Conservation (phyloP, 1,284 basidiomycete species). For the Apiotrichum sp. region DNA sequence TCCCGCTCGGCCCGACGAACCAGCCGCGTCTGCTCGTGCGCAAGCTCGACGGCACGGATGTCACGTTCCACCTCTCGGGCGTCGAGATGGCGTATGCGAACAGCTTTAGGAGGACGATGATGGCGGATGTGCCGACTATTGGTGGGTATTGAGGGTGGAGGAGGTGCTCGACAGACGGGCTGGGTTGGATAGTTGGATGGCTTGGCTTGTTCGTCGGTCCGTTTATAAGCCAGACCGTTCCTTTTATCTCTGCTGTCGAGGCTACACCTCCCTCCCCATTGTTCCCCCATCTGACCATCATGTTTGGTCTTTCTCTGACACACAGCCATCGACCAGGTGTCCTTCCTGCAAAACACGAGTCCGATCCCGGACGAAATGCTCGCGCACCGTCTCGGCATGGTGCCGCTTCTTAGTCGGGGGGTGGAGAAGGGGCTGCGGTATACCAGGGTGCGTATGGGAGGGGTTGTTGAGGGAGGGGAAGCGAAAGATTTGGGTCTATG, state of each 20-base stretch:
- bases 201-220: too few relatives aligned
- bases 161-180: neutral
- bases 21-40: constrained; percentile 37
- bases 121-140: constrained; percentile 91
- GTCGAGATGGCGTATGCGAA: constrained; percentile 92
- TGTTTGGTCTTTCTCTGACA: too few relatives aligned
- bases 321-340: constrained; percentile 91
- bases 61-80: constrained; percentile 85
- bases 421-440: constrained; percentile 78
- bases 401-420: constrained; percentile 78
- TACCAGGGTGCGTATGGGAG: constrained; percentile 33
- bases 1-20: constrained; percentile 37
- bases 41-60: constrained; percentile 62
- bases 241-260: too few relatives aligned
- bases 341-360: constrained; percentile 84
- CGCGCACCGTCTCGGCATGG: constrained; percentile 89
- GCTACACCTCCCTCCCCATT: too few relatives aligned
- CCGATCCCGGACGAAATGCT: constrained; percentile 97
- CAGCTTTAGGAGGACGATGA: constrained; percentile 79
- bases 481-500: too few relatives aligned
- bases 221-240: too few relatives aligned
- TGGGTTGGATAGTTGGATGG: too few relatives aligned
- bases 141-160: constrained; percentile 54
- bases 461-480: too few relatives aligned
- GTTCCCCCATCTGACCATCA: too few relatives aligned